phyloP scores from a whole-genome alignment of 176 grass and related monocot species.

The Avena eriantha region DNA sequence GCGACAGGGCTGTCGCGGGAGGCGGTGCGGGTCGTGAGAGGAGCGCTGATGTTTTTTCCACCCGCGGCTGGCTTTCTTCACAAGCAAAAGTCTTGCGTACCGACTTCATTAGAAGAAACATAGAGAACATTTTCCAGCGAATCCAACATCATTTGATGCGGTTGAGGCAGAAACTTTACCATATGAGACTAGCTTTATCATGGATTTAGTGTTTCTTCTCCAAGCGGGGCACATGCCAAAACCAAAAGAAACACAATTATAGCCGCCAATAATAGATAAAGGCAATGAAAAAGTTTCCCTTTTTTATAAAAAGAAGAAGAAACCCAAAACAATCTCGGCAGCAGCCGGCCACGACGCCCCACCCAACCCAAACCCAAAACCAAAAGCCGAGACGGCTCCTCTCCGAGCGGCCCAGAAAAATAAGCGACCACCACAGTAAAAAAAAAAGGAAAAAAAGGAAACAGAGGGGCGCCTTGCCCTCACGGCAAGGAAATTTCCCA shows the following conservation, averaged over 20 bases:
- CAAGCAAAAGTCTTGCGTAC: no score
- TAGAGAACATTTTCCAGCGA: no score
- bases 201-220: no score
- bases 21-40: no score
- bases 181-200: no score
- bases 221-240: not conserved
- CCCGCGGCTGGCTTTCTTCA: no score
- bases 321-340: not conserved
- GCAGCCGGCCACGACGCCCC: not conserved
- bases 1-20: no score
- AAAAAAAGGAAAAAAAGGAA: not conserved
- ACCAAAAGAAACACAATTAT: not conserved
- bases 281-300: not conserved
- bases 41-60: no score
- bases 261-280: not conserved
- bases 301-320: not conserved
- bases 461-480: slow-evolving; percentile 27
- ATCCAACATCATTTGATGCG: no score
- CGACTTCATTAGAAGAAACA: no score
- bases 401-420: slow-evolving; percentile 21
- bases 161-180: no score
- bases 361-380: slow-evolving; percentile 4
- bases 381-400: slow-evolving; percentile 9
- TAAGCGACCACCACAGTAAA: not conserved
- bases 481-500: slow-evolving; percentile 50